These are phyloP conservation scores for Aquilaria sinensis DNA, from an alignment of 345 rosid species.

Conservation along the genomic window DNA sequence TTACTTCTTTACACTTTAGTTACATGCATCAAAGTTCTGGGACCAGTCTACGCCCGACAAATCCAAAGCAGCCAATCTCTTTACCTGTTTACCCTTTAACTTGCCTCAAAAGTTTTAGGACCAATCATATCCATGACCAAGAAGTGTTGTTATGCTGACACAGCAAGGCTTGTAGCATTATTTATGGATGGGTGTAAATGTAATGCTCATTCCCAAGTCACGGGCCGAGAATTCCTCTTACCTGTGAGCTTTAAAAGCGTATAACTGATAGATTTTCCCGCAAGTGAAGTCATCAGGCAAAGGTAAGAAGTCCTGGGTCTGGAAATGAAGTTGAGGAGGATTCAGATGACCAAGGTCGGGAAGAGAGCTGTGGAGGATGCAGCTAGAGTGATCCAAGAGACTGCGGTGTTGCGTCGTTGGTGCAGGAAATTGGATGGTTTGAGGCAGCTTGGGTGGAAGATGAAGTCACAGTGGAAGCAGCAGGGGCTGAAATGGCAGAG, in stretches of 20 bases:
- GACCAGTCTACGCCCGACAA: slow-evolving; percentile 5
- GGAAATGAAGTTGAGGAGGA: slow-evolving; percentile 20
- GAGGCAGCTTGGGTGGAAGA: slow-evolving; percentile 28
- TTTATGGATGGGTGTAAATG: background rate
- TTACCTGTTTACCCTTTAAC: slow-evolving; percentile 2
- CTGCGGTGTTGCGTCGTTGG: slow-evolving; percentile 1
- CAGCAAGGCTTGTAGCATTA: too few species aligned
- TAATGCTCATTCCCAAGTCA: background rate
- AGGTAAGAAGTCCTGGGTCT: too few species aligned
- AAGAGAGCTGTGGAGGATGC: slow-evolving; percentile 19
- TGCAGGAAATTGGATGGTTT: slow-evolving; percentile 16
- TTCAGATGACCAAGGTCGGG: slow-evolving; percentile 13
- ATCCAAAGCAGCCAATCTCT: slow-evolving; percentile 1
- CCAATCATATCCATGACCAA: background rate
- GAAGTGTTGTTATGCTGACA: background rate
- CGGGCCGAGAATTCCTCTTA: background rate
- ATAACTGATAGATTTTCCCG: too few species aligned
- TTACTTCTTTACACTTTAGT: background rate
- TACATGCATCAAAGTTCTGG: background rate
- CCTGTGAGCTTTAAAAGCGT: background rate
- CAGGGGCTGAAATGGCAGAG: slow-evolving; percentile 14
- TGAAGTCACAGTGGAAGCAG: slow-evolving; percentile 29
- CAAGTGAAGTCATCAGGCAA: too few species aligned
- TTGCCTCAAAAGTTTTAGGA: slow-evolving; percentile 2
- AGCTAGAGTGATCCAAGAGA: background rate